Evolutionary conservation across 73 alveolate species (phyloP).

Genomic region (Diophrys appendiculata): DNA sequence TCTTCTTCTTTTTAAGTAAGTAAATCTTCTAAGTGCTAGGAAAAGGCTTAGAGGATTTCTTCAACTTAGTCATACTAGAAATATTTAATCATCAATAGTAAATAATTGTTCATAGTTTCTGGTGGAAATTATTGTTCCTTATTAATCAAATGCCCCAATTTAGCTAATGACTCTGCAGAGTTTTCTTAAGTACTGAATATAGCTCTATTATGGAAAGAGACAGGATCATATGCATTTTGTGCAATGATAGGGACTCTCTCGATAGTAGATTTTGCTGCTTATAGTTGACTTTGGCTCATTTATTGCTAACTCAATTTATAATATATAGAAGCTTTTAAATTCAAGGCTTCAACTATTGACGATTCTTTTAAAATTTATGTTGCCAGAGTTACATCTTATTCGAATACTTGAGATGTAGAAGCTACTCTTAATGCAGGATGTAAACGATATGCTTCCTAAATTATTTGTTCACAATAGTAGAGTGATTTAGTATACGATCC

Average conservation of each 20-base stretch:
- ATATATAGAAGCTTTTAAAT: slow-evolving; percentile 71
- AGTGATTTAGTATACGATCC: too few relatives aligned
- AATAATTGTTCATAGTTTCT: slow-evolving; percentile 69
- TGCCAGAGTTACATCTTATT: slow-evolving; percentile 19
- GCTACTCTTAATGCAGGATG: slow-evolving; percentile 44
- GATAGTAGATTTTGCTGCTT: too few relatives aligned
- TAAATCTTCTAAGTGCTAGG: slow-evolving; percentile 42
- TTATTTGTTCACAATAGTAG: slow-evolving; percentile 30
- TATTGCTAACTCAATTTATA: slow-evolving; percentile 55
- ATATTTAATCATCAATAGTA: slow-evolving; percentile 68
- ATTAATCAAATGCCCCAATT: slow-evolving; percentile 57
- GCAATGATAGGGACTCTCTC: slow-evolving; percentile 71
- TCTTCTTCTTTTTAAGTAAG: slow-evolving; percentile 56
- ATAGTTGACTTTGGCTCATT: too few relatives aligned
- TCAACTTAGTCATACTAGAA: slow-evolving; percentile 64
- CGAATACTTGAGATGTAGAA: slow-evolving; percentile 52
- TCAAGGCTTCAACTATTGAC: slow-evolving; percentile 69
- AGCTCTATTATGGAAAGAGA: slow-evolving; percentile 78
- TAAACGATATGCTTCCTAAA: slow-evolving; percentile 44
- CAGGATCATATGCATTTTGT: slow-evolving; percentile 76
- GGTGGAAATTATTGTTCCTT: slow-evolving; percentile 72
- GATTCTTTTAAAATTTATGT: slow-evolving; percentile 57
- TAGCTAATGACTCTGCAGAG: slow-evolving; percentile 71
- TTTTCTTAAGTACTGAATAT: slow-evolving; percentile 60
- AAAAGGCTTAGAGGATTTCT: slow-evolving; percentile 64